Evolutionary conservation across 2,329 filamentous ascomycete species (phyloP).

Genomic region (Atkinsonella hypoxylon): DNA sequence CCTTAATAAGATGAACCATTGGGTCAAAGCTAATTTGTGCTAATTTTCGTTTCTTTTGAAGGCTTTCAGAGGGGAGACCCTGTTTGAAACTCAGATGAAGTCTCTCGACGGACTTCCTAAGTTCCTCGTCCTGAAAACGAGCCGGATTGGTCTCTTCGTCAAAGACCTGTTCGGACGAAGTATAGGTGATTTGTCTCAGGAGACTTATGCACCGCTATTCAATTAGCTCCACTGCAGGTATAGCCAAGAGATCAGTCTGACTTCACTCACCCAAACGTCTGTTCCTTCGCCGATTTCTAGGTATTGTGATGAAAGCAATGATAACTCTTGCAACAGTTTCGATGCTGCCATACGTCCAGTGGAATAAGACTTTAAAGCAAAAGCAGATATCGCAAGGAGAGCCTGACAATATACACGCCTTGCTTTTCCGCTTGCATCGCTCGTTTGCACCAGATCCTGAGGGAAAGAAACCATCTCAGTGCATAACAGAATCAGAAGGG

Average conservation of each 20-base stretch:
- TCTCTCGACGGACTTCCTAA: conserved; percentile 17
- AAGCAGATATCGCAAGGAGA: conserved; percentile 25
- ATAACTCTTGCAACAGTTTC: conserved; percentile 30
- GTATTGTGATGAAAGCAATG: conserved; percentile 22
- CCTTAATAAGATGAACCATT: conserved; percentile 10
- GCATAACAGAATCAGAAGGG: conserved; percentile 29
- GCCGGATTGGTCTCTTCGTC: conserved; percentile 16
- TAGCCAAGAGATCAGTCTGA: neutral
- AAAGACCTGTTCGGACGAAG: conserved; percentile 10
- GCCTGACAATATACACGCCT: conserved; percentile 25
- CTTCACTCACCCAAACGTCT: conserved; percentile 28
- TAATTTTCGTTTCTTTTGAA: conserved; percentile 20
- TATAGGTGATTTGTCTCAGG: conserved; percentile 16
- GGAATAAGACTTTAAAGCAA: conserved; percentile 19
- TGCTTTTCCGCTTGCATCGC: conserved; percentile 16
- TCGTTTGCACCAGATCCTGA: conserved; percentile 18
- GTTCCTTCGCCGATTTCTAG: conserved; percentile 20
- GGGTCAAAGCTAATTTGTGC: conserved; percentile 10
- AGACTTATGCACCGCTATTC: conserved; percentile 18
- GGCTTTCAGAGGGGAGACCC: conserved; percentile 6
- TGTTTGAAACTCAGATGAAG: conserved; percentile 17
- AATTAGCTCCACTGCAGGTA: conserved; percentile 10
- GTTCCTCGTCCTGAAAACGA: conserved; percentile 16
- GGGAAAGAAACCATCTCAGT: conserved; percentile 25
- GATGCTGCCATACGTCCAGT: conserved; percentile 29